Conservation (phyloP, 768 basidiomycete genomes). For the Gymnopilus dilepis region DNA sequence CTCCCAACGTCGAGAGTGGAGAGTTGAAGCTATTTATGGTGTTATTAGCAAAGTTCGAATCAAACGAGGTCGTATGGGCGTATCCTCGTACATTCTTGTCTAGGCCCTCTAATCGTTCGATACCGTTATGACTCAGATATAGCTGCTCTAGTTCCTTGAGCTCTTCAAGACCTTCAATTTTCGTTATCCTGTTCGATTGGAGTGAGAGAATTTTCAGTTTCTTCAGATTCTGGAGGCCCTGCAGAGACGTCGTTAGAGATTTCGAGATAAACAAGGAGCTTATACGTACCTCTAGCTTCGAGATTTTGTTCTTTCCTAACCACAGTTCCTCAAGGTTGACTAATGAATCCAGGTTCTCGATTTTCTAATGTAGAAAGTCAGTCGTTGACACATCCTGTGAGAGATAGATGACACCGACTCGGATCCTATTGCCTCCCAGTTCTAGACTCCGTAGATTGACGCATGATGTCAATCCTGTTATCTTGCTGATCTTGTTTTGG, state of each 20-base stretch:
- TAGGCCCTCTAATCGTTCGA: slow-evolving; percentile 83
- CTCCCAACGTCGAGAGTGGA: slow-evolving; percentile 87
- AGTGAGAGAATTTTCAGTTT: slow-evolving; percentile 86
- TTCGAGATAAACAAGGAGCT: not conserved
- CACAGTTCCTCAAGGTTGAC: slow-evolving; percentile 91
- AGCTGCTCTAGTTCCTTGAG: slow-evolving; percentile 83
- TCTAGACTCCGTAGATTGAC: slow-evolving; percentile 80
- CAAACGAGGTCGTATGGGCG: not conserved
- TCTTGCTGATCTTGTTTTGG: slow-evolving; percentile 90
- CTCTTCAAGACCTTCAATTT: slow-evolving; percentile 79
- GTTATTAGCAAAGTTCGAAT: not conserved
- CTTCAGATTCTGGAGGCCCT: slow-evolving; percentile 76
- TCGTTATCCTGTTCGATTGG: slow-evolving; percentile 92
- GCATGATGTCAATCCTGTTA: slow-evolving; percentile 65
- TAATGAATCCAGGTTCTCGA: slow-evolving; percentile 83
- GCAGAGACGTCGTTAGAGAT: not conserved
- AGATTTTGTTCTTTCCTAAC: slow-evolving; percentile 98
- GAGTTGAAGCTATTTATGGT: slow-evolving; percentile 57
- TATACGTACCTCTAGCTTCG: slow-evolving; percentile 75
- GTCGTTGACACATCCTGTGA: slow-evolving; percentile 5
- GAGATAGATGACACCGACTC: slow-evolving; percentile 54
- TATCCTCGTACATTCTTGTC: slow-evolving; percentile 74
- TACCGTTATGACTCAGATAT: slow-evolving; percentile 93
- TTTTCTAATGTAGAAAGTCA: slow-evolving; percentile 57
- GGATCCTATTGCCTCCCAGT: slow-evolving; percentile 90